Evolutionary conservation across 208 protist species (phyloP), one percentile per base, ranked within the genome.

Genomic region (Wallacemonas sp.): DNA sequence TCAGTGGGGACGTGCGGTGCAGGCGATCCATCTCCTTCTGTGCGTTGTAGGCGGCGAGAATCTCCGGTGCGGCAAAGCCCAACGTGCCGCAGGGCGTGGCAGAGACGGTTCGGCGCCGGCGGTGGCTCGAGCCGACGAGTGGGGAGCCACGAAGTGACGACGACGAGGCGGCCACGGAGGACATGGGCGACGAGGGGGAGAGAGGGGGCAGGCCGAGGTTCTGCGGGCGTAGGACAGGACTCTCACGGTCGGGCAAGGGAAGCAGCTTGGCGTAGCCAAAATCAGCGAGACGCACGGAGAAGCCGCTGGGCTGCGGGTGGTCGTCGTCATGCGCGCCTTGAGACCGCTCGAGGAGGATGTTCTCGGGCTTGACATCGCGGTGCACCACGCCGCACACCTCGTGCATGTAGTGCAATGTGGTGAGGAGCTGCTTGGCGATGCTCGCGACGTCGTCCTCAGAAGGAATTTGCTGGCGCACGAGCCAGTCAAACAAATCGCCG

Each of bases 401-500:
- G 67, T 86, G 80, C 67, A 89, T 75, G 45, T 72, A 80, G 28
- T 79, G 54, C 25, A 89, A 68, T 18, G 76, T 78, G 20, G 69
- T 54, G 8, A 86, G 65, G n/a, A 82, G 77, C 45, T 82, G 77
- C 3, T 70, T 68, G 18, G 77, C 77, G 33, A 82, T 75, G 61
- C 70, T 67, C 4, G 65, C 69, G 2, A 85, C 82, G 20, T 89
- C 82, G 32, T 72, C 52, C 65, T 86, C 83, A 26, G 73, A 76
- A 20, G 75, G 76, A 14, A 72, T 48, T 33, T 82, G 68, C 57
- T 81, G 76, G 14, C 38, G 59, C 12, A 81, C 67, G 12, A 89
- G 67, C 79, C 83, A 84, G 65, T 89, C 79, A 50, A 86, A 89
- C 48, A 86, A 57, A 54, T 89, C 82, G 3, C 79, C 77, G 10